Percentiles rank a stretch among this genome's conserved stretches.
Evolutionary conservation across 139 green algal genomes (phyloP).

Genomic region (Trebouxia sp.): DNA sequence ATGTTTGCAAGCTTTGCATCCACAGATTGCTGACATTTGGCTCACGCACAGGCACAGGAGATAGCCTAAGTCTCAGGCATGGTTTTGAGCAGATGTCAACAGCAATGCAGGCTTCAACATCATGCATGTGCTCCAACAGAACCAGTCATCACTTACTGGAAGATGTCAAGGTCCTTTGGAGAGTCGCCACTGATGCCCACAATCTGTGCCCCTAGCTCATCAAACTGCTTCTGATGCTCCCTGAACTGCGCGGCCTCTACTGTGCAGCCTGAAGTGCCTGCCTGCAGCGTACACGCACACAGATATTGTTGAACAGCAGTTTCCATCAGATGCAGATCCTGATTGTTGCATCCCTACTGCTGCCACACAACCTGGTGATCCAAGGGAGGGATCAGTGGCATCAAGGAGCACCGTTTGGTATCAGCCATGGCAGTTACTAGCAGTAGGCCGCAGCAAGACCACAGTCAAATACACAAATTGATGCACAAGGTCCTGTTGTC

Average conservation of each 20-base stretch:
- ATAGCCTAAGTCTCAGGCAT: background rate
- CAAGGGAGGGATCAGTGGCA: background rate
- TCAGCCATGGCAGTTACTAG: background rate
- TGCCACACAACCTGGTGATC: no score
- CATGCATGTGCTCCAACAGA: background rate
- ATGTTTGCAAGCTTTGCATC: no score
- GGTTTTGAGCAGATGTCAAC: no score
- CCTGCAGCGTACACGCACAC: background rate
- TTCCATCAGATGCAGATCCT: background rate
- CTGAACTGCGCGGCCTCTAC: conserved; percentile 22
- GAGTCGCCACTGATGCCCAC: conserved; percentile 25
- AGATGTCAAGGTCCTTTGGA: conserved; percentile 17
- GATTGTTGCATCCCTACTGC: no score
- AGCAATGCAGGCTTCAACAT: no score
- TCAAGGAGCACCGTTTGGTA: background rate
- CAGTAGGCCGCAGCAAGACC: background rate
- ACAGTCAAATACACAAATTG: background rate
- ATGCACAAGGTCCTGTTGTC: background rate
- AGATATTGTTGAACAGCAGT: background rate
- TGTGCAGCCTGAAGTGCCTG: conserved; percentile 25
- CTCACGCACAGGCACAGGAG: no score
- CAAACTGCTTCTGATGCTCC: conserved; percentile 20
- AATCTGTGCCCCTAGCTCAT: background rate
- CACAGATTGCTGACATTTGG: no score
- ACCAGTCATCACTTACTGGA: background rate